phyloP scores from a whole-genome alignment of 192 early-diverging fungal genomes.

The Coemansia sp. region DNA sequence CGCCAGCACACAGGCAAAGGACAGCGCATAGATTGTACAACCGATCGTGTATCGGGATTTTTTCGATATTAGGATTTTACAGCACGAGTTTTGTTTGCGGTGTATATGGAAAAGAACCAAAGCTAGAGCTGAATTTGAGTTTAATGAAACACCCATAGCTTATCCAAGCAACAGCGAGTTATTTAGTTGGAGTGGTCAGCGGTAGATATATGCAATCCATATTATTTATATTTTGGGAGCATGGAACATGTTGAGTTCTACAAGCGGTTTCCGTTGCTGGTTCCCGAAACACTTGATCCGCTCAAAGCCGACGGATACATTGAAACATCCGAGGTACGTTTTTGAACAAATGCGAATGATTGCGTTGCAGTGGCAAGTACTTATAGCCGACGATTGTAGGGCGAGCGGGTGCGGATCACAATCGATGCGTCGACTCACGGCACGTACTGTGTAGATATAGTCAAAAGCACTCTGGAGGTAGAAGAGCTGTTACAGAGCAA shows the following conservation, averaged over 20 bases:
- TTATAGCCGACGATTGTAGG: conserved; percentile 2
- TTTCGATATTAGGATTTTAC: too few species aligned
- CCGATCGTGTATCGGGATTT: too few species aligned
- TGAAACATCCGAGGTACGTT: conserved; percentile 21
- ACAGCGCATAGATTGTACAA: background rate
- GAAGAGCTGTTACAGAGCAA: conserved; percentile 13
- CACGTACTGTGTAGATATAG: conserved; percentile 24
- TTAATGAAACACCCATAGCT: too few species aligned
- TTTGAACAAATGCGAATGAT: background rate
- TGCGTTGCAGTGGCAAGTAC: background rate
- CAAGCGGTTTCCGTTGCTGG: conserved; percentile 39
- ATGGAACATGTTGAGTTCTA: conserved; percentile 49
- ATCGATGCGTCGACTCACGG: conserved; percentile 22
- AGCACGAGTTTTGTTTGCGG: too few species aligned
- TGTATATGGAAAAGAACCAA: too few species aligned
- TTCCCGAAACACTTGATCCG: conserved; percentile 30
- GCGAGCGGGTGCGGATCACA: conserved; percentile 10
- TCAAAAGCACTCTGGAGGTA: conserved; percentile 33
- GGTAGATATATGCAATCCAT: too few species aligned
- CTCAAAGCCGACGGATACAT: conserved; percentile 40
- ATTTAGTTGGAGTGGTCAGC: too few species aligned
- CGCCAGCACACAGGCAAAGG: background rate
- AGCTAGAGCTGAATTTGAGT: too few species aligned
- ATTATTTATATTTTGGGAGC: too few species aligned
- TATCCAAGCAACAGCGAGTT: too few species aligned